Evolutionary conservation across 768 basidiomycete species (phyloP), one percentile per base, ranked within the genome.

Genomic region (Tulasnella sp.): DNA sequence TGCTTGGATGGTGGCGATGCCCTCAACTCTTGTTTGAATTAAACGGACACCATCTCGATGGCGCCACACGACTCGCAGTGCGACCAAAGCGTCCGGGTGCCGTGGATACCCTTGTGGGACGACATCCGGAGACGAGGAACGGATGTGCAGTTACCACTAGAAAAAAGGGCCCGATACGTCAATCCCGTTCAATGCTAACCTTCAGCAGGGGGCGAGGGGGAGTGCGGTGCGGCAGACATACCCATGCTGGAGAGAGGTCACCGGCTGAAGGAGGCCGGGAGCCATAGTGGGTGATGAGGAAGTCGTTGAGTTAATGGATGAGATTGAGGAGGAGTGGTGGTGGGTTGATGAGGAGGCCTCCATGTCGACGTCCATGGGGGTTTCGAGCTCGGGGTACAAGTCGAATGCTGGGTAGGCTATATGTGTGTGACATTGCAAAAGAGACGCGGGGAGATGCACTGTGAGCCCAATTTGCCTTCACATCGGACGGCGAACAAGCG

Each of bases 351-450:
- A 83, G 85, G 79, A 20, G n/a, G 87, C 86, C 82, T 89, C 85
- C 80, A 85, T 81, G 79, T 90, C 86, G 79, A 88, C 85, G 55
- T 85, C 85, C 75, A 86, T 87, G 71, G 86, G 84, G 71, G 86
- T 81, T 81, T 86, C 86, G 83, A 88, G 86, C 77, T 86, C 81
- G 20, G 91, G 91, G 81, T 90, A 89, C 48, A 90, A 84, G 81
- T 90, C 87, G 82, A 93, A 90, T 35, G 88, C 83, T 26, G 92
- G 92, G 81, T 91, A 77, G 18, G 46, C 75, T 51, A 35, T 71
- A 32, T 78, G 40, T 15, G 48, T 73, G 57, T 37, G 55, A 67
- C 61, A 67, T 26, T 26, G 32, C 5, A 67, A 35, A 67, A 67
- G 61, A 67, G 61, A 67, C 61, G 75, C 40, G 39, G 75, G 32